Conservation (phyloP, 139 green algal species). For the Volvox africanus region DNA sequence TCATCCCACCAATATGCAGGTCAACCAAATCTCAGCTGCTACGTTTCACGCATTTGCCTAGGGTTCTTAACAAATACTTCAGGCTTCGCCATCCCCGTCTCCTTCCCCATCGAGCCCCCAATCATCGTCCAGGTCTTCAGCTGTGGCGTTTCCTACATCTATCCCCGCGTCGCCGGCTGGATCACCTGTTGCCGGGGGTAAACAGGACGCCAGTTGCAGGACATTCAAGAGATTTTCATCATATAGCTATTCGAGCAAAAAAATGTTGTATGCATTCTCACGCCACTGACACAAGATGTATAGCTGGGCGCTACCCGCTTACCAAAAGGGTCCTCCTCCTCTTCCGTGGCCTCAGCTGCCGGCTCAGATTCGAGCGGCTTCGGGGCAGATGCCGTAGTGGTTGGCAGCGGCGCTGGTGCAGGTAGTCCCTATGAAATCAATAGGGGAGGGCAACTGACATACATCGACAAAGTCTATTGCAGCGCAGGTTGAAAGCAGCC, state of each 20-base stretch:
- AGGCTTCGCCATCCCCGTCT: conserved; percentile 40
- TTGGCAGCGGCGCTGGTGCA: background rate
- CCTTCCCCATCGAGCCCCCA: conserved; percentile 74
- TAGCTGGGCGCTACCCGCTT: background rate
- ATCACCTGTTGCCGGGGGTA: conserved; percentile 13
- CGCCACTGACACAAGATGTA: background rate
- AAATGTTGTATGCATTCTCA: background rate
- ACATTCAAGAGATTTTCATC: too few species aligned
- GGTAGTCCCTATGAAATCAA: background rate
- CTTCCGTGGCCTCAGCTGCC: conserved; percentile 6
- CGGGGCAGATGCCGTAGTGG: conserved; percentile 12
- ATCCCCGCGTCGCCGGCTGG: background rate
- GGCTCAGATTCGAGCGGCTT: conserved; percentile 7
- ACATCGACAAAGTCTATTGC: background rate
- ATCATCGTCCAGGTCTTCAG: conserved; percentile 71
- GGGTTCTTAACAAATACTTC: background rate
- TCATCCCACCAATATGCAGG: too few species aligned
- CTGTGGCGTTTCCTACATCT: background rate
- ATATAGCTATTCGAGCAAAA: too few species aligned
- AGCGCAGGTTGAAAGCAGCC: background rate
- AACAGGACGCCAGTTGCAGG: background rate
- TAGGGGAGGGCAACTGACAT: background rate
- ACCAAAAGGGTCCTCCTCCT: conserved; percentile 49
- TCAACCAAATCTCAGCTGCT: too few species aligned
- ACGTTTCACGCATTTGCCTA: too few species aligned